phyloP scores from a whole-genome alignment of 768 basidiomycete species.

The Suillus bovinus region DNA sequence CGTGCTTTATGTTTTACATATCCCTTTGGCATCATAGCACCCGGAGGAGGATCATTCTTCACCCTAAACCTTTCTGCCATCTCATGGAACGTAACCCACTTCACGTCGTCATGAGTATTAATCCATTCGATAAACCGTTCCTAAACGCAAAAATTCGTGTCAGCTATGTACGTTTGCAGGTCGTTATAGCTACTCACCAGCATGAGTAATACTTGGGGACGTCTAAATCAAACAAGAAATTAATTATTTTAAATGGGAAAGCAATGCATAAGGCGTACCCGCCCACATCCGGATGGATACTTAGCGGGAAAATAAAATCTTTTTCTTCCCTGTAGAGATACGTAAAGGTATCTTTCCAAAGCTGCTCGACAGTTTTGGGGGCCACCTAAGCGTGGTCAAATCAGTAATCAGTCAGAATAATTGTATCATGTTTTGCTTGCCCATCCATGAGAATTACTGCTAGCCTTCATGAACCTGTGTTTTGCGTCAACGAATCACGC shows the following conservation, averaged over 20 bases:
- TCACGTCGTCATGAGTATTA: conserved; percentile 64
- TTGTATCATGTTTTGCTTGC: conserved; percentile 28
- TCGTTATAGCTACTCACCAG: conserved; percentile 41
- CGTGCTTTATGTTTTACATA: conserved; percentile 17
- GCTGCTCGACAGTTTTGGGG: conserved; percentile 56
- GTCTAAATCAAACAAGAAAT: conserved; percentile 30
- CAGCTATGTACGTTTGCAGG: background rate
- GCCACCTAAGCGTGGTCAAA: conserved; percentile 44
- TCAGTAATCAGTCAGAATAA: background rate
- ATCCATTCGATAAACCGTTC: conserved; percentile 78
- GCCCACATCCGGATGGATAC: conserved; percentile 73
- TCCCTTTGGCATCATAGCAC: conserved; percentile 58
- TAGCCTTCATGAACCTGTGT: conserved; percentile 62
- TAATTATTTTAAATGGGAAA: background rate
- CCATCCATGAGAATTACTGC: conserved; percentile 68
- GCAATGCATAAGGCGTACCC: conserved; percentile 41
- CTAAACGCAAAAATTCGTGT: conserved; percentile 27
- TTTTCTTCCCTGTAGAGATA: conserved; percentile 64
- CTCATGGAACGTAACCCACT: conserved; percentile 71
- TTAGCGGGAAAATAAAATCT: conserved; percentile 66
- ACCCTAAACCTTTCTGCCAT: conserved; percentile 64
- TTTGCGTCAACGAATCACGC: conserved; percentile 8
- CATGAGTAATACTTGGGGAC: conserved; percentile 69
- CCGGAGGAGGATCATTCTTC: conserved; percentile 46
- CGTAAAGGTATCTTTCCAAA: conserved; percentile 73